Evolutionary conservation across 1,284 basidiomycete genomes (phyloP), one percentile per base, ranked within the genome.

Genomic region (Paramarasmius palmivorus): DNA sequence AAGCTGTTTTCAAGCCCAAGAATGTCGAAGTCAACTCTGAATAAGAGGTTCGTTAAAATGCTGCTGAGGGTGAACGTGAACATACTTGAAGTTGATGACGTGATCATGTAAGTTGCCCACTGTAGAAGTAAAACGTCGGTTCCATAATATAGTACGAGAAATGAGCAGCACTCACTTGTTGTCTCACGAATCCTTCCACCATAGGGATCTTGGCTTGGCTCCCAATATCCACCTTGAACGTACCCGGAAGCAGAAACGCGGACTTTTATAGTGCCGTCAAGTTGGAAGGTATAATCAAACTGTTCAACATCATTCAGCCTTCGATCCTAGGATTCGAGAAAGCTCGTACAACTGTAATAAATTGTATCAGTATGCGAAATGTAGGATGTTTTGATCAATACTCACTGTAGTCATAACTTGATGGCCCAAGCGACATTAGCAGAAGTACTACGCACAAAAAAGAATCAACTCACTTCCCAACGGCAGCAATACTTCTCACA

Each of bases 61-160:
- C 17, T 26, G 26, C 7, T 25, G 22, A 34, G n/a, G 29, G 34
- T 25, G 25, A 34, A 2, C 15, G 39, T 32, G 36, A 5, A 49
- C 57, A 15, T 5, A 38, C 74, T 82, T 82, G 69, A 77, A 86
- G 65, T 83, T 86, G 63, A 88, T 81, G 37, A 87, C 79, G 61
- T 88, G 85, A 62, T 88, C 84, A 58, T 88, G 86, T n/a, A 88
- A 64, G 32, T 78, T 83, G 12, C 85, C 85, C 81, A 85, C 81
- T 81, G 54, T 3, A 23, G 39, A 46, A n/a, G 4, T 50, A 5
- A 29, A 3, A 6, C 12, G 29, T 20, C 12, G 39, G 10, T 4
- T 68, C 73, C 37, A 50, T 49, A 17, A 32, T 7, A 14, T 29
- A 32, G 6, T 26, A 32, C 4, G 25, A n/a, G 23, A 23, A 15